phyloP scores from a whole-genome alignment of 768 basidiomycete genomes.

The Tylopilus subfusipes region DNA sequence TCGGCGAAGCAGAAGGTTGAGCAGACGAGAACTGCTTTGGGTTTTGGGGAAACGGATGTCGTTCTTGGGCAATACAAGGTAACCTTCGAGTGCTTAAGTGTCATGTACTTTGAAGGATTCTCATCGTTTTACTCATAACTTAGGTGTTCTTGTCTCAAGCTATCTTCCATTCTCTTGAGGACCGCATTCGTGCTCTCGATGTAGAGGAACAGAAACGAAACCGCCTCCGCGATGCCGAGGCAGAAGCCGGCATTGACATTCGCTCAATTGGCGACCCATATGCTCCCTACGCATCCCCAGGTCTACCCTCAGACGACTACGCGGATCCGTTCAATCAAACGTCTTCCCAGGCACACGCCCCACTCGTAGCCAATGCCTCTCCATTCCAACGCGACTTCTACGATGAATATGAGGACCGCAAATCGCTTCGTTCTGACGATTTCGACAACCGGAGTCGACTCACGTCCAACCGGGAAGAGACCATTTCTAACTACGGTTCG shows the following conservation, averaged over 20 bases:
- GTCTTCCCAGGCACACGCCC: constrained; percentile 69
- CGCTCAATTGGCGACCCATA: constrained; percentile 65
- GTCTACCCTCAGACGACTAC: too few species aligned
- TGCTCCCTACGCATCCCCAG: constrained; percentile 68
- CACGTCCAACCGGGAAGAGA: constrained; percentile 75
- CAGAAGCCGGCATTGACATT: constrained; percentile 62
- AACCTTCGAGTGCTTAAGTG: not conserved
- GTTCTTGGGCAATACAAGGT: constrained; percentile 86
- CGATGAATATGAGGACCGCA: constrained; percentile 72
- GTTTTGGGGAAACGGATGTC: constrained; percentile 64
- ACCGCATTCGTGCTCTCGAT: constrained; percentile 77
- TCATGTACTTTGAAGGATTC: not conserved
- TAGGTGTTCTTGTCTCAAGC: constrained; percentile 86
- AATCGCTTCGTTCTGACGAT: constrained; percentile 75
- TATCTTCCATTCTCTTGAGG: constrained; percentile 87
- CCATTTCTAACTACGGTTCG: constrained; percentile 78
- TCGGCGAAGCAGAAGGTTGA: constrained; percentile 57
- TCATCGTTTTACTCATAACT: not conserved
- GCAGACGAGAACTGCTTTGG: constrained; percentile 53
- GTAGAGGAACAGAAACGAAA: constrained; percentile 84
- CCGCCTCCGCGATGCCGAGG: constrained; percentile 70
- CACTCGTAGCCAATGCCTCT: constrained; percentile 79
- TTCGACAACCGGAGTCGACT: constrained; percentile 76
- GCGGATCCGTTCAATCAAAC: too few species aligned
- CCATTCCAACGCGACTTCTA: constrained; percentile 79